phyloP scores from a whole-genome alignment of 1,284 basidiomycete genomes.

The Phylloporus sp. region DNA sequence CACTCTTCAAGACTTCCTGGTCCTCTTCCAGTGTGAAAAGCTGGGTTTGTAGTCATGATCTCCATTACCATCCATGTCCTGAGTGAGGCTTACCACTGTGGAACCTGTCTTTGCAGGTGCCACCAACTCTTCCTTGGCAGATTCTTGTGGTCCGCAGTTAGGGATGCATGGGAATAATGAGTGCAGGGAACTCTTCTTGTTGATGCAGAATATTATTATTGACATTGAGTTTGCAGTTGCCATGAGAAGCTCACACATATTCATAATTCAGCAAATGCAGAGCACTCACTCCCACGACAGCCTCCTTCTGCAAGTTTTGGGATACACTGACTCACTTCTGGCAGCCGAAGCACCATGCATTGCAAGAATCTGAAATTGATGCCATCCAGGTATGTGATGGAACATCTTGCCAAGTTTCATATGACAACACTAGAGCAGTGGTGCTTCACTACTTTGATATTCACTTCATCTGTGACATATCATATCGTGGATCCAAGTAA shows the following conservation, averaged over 20 bases:
- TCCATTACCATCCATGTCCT: constrained; percentile 3
- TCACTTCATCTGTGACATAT: not conserved
- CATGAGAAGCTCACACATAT: no score
- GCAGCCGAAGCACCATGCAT: constrained; percentile 56
- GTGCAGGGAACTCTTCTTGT: no score
- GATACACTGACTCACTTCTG: constrained; percentile 76
- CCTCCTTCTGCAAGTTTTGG: constrained; percentile 73
- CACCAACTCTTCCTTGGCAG: constrained; percentile 33
- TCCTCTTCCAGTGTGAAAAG: constrained; percentile 43
- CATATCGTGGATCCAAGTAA: not conserved
- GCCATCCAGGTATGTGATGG: constrained; percentile 71
- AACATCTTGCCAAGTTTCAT: constrained; percentile 1
- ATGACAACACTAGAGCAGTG: constrained; percentile 61
- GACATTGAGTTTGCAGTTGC: no score
- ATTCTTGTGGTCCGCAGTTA: constrained; percentile 29
- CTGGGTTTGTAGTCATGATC: constrained; percentile 30
- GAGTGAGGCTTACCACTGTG: constrained; percentile 53
- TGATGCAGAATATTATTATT: no score
- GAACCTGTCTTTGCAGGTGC: constrained; percentile 46
- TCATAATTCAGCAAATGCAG: constrained; percentile 57
- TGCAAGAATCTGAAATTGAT: constrained; percentile 77
- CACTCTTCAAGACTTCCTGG: constrained; percentile 39
- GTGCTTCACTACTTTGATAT: constrained; percentile 59
- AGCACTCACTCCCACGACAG: constrained; percentile 22
- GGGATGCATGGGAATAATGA: constrained; percentile 21